Evolutionary conservation across 192 early-diverging fungal genomes (phyloP), one percentile per base, ranked within the genome.

Genomic region (Diversispora epigaea): DNA sequence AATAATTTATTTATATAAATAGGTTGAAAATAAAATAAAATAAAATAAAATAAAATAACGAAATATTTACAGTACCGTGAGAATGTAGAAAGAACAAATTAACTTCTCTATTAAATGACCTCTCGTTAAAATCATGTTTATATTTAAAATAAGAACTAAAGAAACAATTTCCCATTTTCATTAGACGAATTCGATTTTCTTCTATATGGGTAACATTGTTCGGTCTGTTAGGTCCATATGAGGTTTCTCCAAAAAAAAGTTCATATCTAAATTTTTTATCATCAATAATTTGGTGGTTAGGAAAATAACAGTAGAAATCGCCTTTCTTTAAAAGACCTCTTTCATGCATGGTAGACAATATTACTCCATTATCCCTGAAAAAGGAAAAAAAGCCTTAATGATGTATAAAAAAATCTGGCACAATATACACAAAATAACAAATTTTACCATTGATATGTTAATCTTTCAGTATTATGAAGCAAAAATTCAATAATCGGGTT

Each of bases 161-260:
- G 25, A 63, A 63, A 63, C 32, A 32, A 39, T 41, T 63, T 63
- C 25, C 61, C 0, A 63, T 39, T 63, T 63, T 45, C 3, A 14
- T 19, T 39, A 63, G 39, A 39, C 32, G 0, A 11, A 40, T 43
- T 40, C 5, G 32, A 60, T 63, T 11, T 41, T 40, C 41, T 41
- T 63, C 11, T 63, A 63, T 63, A 43, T 40, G 6, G 10, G 41
- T 40, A 1, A 41, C 21, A 21, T 43, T 9, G 39, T 63, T 63
- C 11, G 4, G 0, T 19, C 39, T 11, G 4, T 40, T 63, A 14
- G 41, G 61, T 14, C 5, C 61, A 63, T 63, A 63, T 43, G 61
- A 60, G 25, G 57, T 63, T 21, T 63, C 32, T 63, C 32, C 61
- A 25, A 63, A 63, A 41, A 63, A 19, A 39, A 63, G 12, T 40